These are phyloP conservation scores for Yarrowia sp. DNA, from an alignment of 805 yeast genomes.

Conservation along the genomic window DNA sequence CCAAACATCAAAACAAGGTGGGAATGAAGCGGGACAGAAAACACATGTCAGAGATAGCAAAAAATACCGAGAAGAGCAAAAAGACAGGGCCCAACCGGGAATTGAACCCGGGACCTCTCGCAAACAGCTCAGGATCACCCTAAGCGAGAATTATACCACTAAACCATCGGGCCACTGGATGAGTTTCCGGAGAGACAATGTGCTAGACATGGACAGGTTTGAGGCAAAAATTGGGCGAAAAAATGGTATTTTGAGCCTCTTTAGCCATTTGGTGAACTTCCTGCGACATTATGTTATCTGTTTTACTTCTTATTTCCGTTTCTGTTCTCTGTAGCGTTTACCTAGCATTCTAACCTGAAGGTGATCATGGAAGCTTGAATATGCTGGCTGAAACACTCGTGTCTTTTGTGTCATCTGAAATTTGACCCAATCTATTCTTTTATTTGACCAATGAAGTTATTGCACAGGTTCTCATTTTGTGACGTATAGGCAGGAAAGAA, in stretches of 20 bases:
- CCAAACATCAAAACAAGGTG: not conserved
- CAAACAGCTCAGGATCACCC: constrained; percentile 37
- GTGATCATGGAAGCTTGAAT: too few relatives aligned
- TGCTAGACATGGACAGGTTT: not conserved
- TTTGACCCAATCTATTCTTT: too few relatives aligned
- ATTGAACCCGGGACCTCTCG: constrained; percentile 39
- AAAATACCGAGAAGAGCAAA: not conserved
- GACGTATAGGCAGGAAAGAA: too few relatives aligned
- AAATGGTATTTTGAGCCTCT: not conserved
- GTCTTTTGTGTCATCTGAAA: too few relatives aligned
- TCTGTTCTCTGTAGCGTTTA: too few relatives aligned
- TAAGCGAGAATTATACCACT: constrained; percentile 39
- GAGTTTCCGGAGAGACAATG: not conserved
- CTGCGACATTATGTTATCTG: too few relatives aligned
- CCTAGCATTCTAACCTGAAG: too few relatives aligned
- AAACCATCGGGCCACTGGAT: constrained; percentile 38
- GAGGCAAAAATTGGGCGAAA: not conserved
- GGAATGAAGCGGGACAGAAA: not conserved
- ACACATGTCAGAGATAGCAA: not conserved
- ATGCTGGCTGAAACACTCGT: too few relatives aligned
- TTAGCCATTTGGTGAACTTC: too few relatives aligned
- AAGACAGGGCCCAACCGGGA: constrained; percentile 38
- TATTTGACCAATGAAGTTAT: too few relatives aligned
- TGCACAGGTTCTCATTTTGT: too few relatives aligned
- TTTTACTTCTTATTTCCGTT: too few relatives aligned